Conservation (phyloP, 1,284 basidiomycete genomes). For the Naganishia cerealis region DNA sequence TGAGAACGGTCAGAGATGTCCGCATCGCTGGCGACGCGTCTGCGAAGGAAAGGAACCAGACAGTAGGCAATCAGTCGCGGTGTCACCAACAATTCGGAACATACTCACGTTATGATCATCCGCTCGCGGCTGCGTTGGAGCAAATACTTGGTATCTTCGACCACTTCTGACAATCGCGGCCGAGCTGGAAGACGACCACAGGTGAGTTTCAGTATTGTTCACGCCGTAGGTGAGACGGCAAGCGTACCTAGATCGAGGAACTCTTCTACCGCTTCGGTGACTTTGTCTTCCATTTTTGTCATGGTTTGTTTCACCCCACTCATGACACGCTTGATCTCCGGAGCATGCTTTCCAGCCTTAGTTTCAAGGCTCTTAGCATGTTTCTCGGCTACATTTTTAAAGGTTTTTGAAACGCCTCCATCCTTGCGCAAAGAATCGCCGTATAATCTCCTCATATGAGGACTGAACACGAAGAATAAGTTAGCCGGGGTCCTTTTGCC, state of each 20-base stretch:
- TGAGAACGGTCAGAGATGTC: slow-evolving; percentile 74
- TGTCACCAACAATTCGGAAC: slow-evolving; percentile 11
- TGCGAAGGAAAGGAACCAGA: slow-evolving; percentile 47
- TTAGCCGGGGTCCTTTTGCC: slow-evolving; percentile 21
- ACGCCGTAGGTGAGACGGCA: not conserved
- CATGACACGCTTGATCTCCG: slow-evolving; percentile 75
- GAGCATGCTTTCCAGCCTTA: slow-evolving; percentile 63
- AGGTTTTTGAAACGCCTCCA: slow-evolving; percentile 92
- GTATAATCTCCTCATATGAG: slow-evolving; percentile 95
- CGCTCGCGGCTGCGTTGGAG: slow-evolving; percentile 86
- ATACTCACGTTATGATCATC: slow-evolving; percentile 77
- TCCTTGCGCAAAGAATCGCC: slow-evolving; percentile 89
- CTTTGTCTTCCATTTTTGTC: slow-evolving; percentile 91
- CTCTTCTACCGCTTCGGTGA: slow-evolving; percentile 84
- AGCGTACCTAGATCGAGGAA: slow-evolving; percentile 81
- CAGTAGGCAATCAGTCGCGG: slow-evolving; percentile 23
- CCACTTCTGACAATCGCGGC: slow-evolving; percentile 71
- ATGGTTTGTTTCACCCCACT: slow-evolving; percentile 88
- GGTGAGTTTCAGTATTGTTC: not conserved
- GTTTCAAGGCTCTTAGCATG: slow-evolving; percentile 69
- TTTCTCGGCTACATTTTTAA: slow-evolving; percentile 82
- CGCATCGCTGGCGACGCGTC: slow-evolving; percentile 77
- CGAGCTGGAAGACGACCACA: slow-evolving; percentile 53
- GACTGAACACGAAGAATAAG: slow-evolving; percentile 59
- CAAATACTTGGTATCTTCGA: slow-evolving; percentile 87